These are phyloP conservation scores for Penicillium decumbens DNA, from an alignment of 2,329 filamentous ascomycete genomes.

Conservation along the genomic window DNA sequence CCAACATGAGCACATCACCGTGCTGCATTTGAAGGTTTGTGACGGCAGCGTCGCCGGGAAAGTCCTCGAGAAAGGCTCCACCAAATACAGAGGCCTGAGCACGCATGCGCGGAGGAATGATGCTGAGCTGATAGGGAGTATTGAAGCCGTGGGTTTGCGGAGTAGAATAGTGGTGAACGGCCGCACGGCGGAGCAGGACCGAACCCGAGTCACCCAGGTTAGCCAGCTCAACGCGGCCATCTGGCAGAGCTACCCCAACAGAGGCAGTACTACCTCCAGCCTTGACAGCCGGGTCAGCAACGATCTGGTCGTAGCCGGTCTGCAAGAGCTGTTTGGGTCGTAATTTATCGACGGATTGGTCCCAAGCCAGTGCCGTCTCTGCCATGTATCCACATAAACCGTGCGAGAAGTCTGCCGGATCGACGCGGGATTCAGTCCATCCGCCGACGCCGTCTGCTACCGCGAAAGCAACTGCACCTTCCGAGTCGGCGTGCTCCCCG, in stretches of 20 bases:
- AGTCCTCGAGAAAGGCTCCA: conserved; percentile 72
- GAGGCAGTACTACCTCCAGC: conserved; percentile 91
- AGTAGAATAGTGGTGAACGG: conserved; percentile 74
- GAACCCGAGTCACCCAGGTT: conserved; percentile 96
- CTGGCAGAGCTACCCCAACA: conserved; percentile 68
- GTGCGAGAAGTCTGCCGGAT: conserved; percentile 93
- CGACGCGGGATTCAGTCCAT: conserved; percentile 87
- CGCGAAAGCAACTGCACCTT: conserved; percentile 66
- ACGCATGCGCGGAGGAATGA: conserved; percentile 75
- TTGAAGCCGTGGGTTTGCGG: conserved; percentile 97
- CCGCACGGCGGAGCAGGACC: conserved; percentile 77
- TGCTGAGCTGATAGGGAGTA: conserved; percentile 88
- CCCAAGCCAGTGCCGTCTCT: conserved; percentile 60
- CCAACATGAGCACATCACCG: conserved; percentile 89
- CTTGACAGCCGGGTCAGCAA: conserved; percentile 64
- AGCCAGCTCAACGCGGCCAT: conserved; percentile 77
- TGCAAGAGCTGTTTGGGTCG: conserved; percentile 71
- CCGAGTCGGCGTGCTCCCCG: conserved; percentile 42
- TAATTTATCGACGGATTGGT: conserved; percentile 34
- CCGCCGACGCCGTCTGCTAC: conserved; percentile 94
- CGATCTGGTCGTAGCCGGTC: conserved; percentile 75
- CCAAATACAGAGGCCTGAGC: conserved; percentile 79
- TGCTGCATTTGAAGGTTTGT: conserved; percentile 73
- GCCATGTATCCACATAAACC: conserved; percentile 93
- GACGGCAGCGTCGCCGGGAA: conserved; percentile 77